Conservation (phyloP, 306 rosid species). For the Lathyrus sativus region DNA sequence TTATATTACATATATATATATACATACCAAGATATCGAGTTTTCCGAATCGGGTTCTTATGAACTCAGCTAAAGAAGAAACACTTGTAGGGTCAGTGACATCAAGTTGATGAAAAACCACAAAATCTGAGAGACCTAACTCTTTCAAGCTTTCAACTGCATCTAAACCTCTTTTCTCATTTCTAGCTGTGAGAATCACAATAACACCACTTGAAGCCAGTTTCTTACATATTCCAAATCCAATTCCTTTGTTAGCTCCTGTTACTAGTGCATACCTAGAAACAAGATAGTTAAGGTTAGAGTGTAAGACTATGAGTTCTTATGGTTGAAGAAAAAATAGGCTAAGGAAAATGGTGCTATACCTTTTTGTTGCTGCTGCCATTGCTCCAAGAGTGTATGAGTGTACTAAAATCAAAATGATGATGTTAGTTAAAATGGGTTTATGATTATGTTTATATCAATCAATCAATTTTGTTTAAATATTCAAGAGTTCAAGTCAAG, state of each 20-base stretch:
- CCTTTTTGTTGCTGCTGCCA: background rate
- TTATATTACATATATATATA: too few relatives aligned
- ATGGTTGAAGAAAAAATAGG: background rate
- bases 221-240: slow-evolving; percentile 51
- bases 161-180: slow-evolving; percentile 49
- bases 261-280: slow-evolving; percentile 39
- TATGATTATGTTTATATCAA: background rate
- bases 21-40: slow-evolving; percentile 42
- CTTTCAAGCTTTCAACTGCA: slow-evolving; percentile 38
- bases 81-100: slow-evolving; percentile 42
- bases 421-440: background rate
- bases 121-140: slow-evolving; percentile 34
- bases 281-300: background rate
- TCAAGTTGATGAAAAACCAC: slow-evolving; percentile 51
- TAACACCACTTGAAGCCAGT: slow-evolving; percentile 38
- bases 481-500: background rate
- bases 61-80: slow-evolving; percentile 39
- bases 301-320: too few relatives aligned
- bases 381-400: background rate
- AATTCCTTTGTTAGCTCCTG: slow-evolving; percentile 47
- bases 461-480: background rate
- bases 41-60: slow-evolving; percentile 36
- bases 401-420: background rate
- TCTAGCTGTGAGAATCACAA: slow-evolving; percentile 47
- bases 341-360: background rate